phyloP scores from a whole-genome alignment of 2,329 filamentous ascomycete species.

The Boeremia lycopersici region DNA sequence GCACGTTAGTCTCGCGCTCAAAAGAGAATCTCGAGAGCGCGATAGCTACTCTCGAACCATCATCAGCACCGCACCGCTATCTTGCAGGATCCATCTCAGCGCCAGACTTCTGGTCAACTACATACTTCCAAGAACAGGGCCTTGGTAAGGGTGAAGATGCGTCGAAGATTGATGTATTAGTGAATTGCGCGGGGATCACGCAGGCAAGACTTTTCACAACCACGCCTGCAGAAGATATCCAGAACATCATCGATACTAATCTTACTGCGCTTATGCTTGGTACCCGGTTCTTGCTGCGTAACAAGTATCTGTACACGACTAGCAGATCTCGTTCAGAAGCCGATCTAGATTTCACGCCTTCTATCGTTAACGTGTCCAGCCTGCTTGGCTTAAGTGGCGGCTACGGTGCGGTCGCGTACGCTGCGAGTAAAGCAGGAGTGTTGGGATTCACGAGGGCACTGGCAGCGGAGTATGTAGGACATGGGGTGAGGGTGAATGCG shows the following conservation, averaged over 20 bases:
- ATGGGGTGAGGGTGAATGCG: conserved; percentile 75
- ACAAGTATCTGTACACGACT: conserved; percentile 11
- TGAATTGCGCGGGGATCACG: conserved; percentile 80
- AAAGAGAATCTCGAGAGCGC: conserved; percentile 28
- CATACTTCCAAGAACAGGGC: conserved; percentile 8
- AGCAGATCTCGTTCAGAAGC: conserved; percentile 17
- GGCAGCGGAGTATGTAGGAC: conserved; percentile 65
- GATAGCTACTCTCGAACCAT: conserved; percentile 26
- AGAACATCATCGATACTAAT: conserved; percentile 71
- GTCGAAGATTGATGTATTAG: conserved; percentile 58
- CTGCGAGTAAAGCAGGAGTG: conserved; percentile 80
- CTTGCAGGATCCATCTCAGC: conserved; percentile 37
- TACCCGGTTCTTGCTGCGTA: conserved; percentile 59
- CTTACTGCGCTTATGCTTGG: conserved; percentile 68
- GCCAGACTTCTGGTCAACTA: conserved; percentile 33
- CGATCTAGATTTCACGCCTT: conserved; percentile 43
- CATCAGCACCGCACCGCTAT: conserved; percentile 26
- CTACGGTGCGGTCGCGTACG: conserved; percentile 73
- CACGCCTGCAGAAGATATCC: conserved; percentile 58
- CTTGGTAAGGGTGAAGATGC: conserved; percentile 1
- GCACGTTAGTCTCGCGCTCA: conserved; percentile 42
- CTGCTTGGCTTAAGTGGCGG: conserved; percentile 73
- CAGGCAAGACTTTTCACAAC: conserved; percentile 68
- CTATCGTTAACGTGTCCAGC: conserved; percentile 84
- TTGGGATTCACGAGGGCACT: conserved; percentile 73